Percentiles rank a stretch among this genome's conserved stretches.
Conservation (phyloP, 2,329 filamentous ascomycete species). For the Aureobasidium sp. region DNA sequence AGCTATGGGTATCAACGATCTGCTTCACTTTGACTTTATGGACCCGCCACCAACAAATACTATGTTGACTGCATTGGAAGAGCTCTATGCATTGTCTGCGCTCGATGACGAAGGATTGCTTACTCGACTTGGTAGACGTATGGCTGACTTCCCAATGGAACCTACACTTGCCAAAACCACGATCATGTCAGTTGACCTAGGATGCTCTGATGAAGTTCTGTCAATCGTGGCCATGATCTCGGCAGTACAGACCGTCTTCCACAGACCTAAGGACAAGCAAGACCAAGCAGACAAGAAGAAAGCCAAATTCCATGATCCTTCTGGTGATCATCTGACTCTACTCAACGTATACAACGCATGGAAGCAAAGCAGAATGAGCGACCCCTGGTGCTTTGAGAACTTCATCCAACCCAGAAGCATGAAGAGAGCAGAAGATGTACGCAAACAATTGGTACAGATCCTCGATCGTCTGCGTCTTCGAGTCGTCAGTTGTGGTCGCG, state of each 20-base stretch:
- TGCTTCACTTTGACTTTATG: slow-evolving; percentile 98
- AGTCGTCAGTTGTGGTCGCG: slow-evolving; percentile 74
- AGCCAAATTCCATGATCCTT: slow-evolving; percentile 90
- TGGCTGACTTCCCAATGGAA: slow-evolving; percentile 99
- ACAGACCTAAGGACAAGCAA: slow-evolving; percentile 95
- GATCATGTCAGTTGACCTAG: slow-evolving; percentile 76
- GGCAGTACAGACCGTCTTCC: slow-evolving; percentile 71
- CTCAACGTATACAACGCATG: slow-evolving; percentile 97
- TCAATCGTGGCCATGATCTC: slow-evolving; percentile 94
- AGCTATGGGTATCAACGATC: slow-evolving; percentile 97
- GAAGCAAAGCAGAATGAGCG: slow-evolving; percentile 75
- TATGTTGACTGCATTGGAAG: slow-evolving; percentile 92
- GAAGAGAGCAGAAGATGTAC: slow-evolving; percentile 81
- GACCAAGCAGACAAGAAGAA: slow-evolving; percentile 96
- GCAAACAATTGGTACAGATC: slow-evolving; percentile 85
- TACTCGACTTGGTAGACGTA: slow-evolving; percentile 85
- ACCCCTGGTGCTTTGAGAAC: slow-evolving; percentile 94
- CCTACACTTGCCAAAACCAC: slow-evolving; percentile 84
- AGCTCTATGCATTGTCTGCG: slow-evolving; percentile 84
- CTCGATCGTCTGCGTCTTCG: slow-evolving; percentile 85
- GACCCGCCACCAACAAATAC: slow-evolving; percentile 96
- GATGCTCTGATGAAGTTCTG: slow-evolving; percentile 88
- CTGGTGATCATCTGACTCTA: slow-evolving; percentile 87
- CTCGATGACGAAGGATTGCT: slow-evolving; percentile 92
- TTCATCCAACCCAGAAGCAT: slow-evolving; percentile 92